These are phyloP conservation scores for Stentor roeselii DNA, from an alignment of 73 alveolate genomes.

Conservation along the genomic window DNA sequence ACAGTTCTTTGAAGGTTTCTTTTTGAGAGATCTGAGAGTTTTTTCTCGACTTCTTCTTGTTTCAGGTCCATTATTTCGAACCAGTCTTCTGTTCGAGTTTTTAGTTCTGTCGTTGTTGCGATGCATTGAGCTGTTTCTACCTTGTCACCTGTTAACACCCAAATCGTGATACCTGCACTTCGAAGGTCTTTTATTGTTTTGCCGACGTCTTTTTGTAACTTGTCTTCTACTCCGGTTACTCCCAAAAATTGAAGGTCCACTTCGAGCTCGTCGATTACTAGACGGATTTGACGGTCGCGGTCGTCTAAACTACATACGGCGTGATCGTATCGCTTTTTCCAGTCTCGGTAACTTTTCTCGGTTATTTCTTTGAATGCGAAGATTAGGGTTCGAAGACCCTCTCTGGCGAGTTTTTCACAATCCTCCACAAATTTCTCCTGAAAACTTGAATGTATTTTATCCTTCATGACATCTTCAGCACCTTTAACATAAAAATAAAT, in stretches of 20 bases:
- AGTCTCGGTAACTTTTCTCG: constrained; percentile 59
- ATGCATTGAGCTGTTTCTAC: constrained; percentile 93
- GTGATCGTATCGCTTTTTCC: constrained; percentile 62
- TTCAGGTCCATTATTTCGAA: constrained; percentile 37
- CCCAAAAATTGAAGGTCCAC: constrained; percentile 86
- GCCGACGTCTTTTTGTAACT: constrained; percentile 81
- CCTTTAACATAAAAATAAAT: constrained; percentile 87
- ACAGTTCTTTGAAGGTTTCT: constrained; percentile 35
- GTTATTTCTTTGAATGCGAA: constrained; percentile 72
- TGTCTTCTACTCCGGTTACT: constrained; percentile 93
- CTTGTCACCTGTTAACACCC: constrained; percentile 96
- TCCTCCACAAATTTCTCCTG: constrained; percentile 72
- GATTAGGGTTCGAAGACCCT: constrained; percentile 89
- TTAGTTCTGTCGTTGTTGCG: constrained; percentile 70
- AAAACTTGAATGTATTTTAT: constrained; percentile 62
- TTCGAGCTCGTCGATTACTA: constrained; percentile 71
- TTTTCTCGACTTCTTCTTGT: constrained; percentile 26
- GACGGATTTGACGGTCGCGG: constrained; percentile 63
- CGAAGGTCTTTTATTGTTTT: constrained; percentile 74
- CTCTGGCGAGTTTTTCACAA: constrained; percentile 90
- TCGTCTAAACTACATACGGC: constrained; percentile 72
- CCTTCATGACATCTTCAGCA: constrained; percentile 95
- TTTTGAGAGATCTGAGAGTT: constrained; percentile 20
- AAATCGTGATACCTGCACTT: constrained; percentile 86
- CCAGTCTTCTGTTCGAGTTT: constrained; percentile 40